Evolutionary conservation across 441 rosid genomes (phyloP).

Genomic region (Brassica hybrid): DNA sequence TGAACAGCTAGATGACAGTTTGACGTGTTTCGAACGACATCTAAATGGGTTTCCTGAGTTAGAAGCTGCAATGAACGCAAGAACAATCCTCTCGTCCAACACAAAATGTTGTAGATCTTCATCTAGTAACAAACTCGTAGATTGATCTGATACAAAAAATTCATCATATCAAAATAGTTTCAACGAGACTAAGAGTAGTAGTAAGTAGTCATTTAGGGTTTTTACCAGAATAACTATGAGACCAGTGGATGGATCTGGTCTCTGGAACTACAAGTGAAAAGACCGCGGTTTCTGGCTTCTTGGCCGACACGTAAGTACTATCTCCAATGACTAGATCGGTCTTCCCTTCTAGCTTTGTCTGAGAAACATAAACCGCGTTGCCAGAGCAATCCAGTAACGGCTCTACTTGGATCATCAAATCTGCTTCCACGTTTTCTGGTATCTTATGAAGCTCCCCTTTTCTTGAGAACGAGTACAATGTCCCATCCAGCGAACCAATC

Average conservation of each 20-base stretch:
- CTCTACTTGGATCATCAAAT: conserved; percentile 61
- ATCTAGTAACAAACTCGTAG: conserved; percentile 46
- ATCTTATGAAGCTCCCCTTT: conserved; percentile 62
- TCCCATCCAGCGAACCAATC: conserved; percentile 84
- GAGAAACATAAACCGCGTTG: conserved; percentile 67
- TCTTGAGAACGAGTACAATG: conserved; percentile 77
- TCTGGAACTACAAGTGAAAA: conserved; percentile 75
- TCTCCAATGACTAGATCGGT: conserved; percentile 46
- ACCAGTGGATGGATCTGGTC: conserved; percentile 73
- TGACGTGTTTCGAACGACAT: conserved; percentile 66
- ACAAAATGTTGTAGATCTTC: conserved; percentile 66
- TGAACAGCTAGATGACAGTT: conserved; percentile 72
- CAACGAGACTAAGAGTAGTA: neutral
- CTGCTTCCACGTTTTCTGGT: conserved; percentile 43
- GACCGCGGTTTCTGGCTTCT: conserved; percentile 60
- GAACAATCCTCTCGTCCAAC: conserved; percentile 72
- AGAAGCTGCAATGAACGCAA: conserved; percentile 76
- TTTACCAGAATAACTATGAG: conserved; percentile 77
- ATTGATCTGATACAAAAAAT: conserved; percentile 52
- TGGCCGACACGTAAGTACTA: conserved; percentile 56
- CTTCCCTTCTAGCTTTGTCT: conserved; percentile 69
- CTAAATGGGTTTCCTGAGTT: conserved; percentile 61
- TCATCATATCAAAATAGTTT: neutral
- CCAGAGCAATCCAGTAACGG: conserved; percentile 86
- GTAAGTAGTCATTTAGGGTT: neutral